These are phyloP conservation scores for Trifolium repens DNA, from an alignment of 306 rosid species.

Conservation along the genomic window DNA sequence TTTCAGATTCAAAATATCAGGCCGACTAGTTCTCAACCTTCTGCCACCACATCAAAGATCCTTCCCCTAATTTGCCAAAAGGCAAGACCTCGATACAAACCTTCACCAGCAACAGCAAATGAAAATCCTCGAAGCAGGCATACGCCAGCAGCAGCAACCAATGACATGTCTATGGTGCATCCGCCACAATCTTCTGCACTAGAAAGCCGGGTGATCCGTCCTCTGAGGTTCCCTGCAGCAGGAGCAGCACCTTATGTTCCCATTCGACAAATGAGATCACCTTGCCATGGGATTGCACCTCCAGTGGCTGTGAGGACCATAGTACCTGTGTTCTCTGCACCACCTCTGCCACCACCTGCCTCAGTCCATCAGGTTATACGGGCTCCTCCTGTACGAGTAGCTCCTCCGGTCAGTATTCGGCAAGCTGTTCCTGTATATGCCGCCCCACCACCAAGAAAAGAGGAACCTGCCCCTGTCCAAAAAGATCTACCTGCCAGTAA, in stretches of 20 bases:
- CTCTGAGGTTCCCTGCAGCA: constrained; percentile 71
- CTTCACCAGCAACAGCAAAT: constrained; percentile 45
- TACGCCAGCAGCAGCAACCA: constrained; percentile 43
- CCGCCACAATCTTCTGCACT: constrained; percentile 47
- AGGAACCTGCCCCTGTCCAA: constrained; percentile 47
- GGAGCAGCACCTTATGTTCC: constrained; percentile 89
- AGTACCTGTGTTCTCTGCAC: constrained; percentile 83
- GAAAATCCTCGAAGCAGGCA: constrained; percentile 58
- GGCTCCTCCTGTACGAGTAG: constrained; percentile 61
- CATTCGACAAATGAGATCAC: constrained; percentile 69
- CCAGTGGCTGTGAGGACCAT: constrained; percentile 77
- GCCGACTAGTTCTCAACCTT: constrained; percentile 79
- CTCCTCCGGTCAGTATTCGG: constrained; percentile 79
- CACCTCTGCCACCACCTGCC: constrained; percentile 68
- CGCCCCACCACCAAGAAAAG: constrained; percentile 67
- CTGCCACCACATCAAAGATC: constrained; percentile 76
- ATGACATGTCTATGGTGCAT: constrained; percentile 51
- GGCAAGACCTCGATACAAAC: constrained; percentile 56
- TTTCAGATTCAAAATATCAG: constrained; percentile 70
- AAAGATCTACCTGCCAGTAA: constrained; percentile 46
- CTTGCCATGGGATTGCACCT: constrained; percentile 84
- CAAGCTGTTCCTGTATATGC: constrained; percentile 79
- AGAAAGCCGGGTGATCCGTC: constrained; percentile 62
- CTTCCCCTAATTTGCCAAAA: constrained; percentile 88
- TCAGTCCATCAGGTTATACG: constrained; percentile 52